These are phyloP conservation scores for Alternaria triticimaculans DNA, from an alignment of 2,329 filamentous ascomycete genomes.

Conservation along the genomic window DNA sequence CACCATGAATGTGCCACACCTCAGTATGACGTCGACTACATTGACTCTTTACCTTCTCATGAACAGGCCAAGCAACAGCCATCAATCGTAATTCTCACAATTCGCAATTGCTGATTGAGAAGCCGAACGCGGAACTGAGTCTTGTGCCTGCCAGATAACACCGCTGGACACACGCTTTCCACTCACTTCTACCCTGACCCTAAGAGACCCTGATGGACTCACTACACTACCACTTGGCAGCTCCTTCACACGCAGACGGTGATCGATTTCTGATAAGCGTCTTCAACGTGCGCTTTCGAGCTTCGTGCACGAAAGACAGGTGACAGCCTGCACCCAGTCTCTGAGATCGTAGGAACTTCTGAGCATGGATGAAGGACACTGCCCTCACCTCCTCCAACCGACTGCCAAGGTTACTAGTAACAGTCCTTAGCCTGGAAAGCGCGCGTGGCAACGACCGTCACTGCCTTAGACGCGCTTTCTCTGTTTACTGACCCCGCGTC, in stretches of 20 bases:
- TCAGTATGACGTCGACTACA: neutral
- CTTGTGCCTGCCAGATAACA: neutral
- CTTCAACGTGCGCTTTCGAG: neutral
- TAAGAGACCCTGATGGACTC: neutral
- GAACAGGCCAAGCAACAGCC: neutral
- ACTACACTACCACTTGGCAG: neutral
- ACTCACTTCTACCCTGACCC: neutral
- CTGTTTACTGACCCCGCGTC: neutral
- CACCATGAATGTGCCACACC: neutral
- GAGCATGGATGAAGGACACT: neutral
- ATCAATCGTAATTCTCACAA: neutral
- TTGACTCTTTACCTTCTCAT: neutral
- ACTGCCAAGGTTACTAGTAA: conserved; percentile 14
- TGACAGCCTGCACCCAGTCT: neutral
- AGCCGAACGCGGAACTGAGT: neutral
- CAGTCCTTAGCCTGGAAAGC: neutral
- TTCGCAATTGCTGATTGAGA: neutral
- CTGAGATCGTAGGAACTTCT: neutral
- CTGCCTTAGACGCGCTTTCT: neutral
- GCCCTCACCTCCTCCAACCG: neutral
- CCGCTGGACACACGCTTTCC: neutral
- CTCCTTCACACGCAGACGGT: neutral
- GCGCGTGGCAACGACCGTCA: conserved; percentile 7
- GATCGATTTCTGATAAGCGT: neutral
- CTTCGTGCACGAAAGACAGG: neutral